phyloP scores from a whole-genome alignment of 768 basidiomycete genomes.

The Suillus occidentalis region DNA sequence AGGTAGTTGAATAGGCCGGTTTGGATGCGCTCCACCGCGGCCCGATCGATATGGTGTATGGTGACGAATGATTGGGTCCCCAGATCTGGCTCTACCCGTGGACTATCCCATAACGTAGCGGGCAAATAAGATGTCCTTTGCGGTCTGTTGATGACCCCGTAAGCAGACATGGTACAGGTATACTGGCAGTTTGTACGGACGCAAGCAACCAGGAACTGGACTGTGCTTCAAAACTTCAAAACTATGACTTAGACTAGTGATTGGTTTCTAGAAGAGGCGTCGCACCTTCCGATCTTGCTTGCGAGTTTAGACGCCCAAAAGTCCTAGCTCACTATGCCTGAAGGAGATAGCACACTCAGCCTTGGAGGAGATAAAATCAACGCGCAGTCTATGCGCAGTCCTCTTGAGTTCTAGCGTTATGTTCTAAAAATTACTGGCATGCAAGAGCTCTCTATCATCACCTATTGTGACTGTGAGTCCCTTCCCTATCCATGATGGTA shows the following conservation, averaged over 20 bases:
- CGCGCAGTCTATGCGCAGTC: background rate
- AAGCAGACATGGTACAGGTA: constrained; percentile 59
- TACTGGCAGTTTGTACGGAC: background rate
- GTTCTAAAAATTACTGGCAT: constrained; percentile 41
- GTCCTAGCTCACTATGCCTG: background rate
- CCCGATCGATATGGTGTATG: constrained; percentile 39
- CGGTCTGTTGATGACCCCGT: constrained; percentile 56
- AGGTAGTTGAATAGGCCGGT: constrained; percentile 63
- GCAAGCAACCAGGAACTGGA: background rate
- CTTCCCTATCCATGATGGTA: constrained; percentile 44
- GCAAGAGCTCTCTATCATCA: constrained; percentile 48
- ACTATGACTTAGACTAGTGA: background rate
- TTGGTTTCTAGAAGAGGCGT: background rate
- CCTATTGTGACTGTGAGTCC: constrained; percentile 58
- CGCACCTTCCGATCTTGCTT: background rate
- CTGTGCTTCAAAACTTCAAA: background rate
- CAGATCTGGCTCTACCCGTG: constrained; percentile 26
- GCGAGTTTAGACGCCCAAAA: background rate
- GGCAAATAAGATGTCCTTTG: constrained; percentile 35
- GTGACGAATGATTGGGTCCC: constrained; percentile 20
- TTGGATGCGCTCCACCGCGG: constrained; percentile 25
- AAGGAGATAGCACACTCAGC: background rate
- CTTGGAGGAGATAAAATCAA: background rate
- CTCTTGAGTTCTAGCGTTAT: background rate
- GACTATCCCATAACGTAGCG: constrained; percentile 47